Conservation (phyloP, 805 yeast species). For the Candida anglica region DNA sequence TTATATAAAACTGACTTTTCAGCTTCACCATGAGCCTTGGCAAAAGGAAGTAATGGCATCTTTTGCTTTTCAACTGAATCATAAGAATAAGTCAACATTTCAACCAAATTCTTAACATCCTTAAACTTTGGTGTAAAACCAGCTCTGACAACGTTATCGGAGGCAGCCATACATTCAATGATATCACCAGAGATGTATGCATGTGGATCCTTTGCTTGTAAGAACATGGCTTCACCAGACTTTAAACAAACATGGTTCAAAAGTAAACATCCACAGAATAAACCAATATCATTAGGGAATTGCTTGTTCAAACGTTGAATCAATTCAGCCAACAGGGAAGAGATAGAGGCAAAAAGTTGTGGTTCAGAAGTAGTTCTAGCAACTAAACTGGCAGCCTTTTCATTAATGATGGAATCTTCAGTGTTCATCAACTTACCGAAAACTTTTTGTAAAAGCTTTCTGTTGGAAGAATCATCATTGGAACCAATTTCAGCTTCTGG, state of each 20-base stretch:
- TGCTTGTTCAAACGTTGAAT: slow-evolving; percentile 76
- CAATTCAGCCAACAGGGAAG: slow-evolving; percentile 60
- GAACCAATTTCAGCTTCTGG: slow-evolving; percentile 45
- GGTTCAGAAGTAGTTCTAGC: slow-evolving; percentile 59
- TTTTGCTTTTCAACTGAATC: slow-evolving; percentile 92
- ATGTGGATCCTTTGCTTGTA: slow-evolving; percentile 96
- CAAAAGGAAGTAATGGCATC: slow-evolving; percentile 63
- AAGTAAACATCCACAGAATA: slow-evolving; percentile 92
- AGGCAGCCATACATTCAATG: slow-evolving; percentile 99
- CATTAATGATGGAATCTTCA: slow-evolving; percentile 51
- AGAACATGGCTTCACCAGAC: slow-evolving; percentile 94
- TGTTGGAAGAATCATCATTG: slow-evolving; percentile 53
- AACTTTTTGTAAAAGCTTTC: slow-evolving; percentile 64
- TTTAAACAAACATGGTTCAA: slow-evolving; percentile 80
- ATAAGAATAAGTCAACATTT: slow-evolving; percentile 84
- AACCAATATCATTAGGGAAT: slow-evolving; percentile 91
- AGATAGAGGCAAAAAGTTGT: slow-evolving; percentile 46
- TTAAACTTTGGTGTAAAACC: slow-evolving; percentile 99
- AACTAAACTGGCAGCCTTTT: slow-evolving; percentile 62
- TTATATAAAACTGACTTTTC: slow-evolving; percentile 61
- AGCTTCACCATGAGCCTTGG: slow-evolving; percentile 65
- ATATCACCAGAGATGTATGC: slow-evolving; percentile 97
- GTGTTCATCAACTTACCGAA: slow-evolving; percentile 85
- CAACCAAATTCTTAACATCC: slow-evolving; percentile 86
- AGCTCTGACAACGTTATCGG: slow-evolving; percentile 96